phyloP scores from a whole-genome alignment of 129 eudicot genomes.

The Erigeron canadensis region DNA sequence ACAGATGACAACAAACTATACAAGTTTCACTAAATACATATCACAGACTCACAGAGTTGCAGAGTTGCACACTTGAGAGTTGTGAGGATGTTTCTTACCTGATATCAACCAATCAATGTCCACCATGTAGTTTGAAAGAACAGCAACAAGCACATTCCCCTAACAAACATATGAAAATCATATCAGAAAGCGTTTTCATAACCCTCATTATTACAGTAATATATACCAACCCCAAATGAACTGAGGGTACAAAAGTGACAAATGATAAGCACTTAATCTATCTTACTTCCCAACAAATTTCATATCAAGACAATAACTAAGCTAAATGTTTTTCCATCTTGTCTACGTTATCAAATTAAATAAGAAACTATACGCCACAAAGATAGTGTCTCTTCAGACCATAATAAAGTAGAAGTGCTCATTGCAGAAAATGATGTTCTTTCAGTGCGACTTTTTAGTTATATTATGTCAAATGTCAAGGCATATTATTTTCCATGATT shows the following conservation, averaged over 20 bases:
- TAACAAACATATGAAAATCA: slow-evolving; percentile 30
- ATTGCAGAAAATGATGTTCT: neutral
- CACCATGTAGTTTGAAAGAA: slow-evolving; percentile 98
- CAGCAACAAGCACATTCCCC: slow-evolving; percentile 87
- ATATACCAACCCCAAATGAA: neutral
- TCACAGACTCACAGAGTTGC: neutral
- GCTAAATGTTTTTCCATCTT: neutral
- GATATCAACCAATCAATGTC: slow-evolving; percentile 92
- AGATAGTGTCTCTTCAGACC: neutral
- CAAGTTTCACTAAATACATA: slow-evolving; percentile 11
- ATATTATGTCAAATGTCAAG: neutral
- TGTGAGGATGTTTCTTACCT: slow-evolving; percentile 49
- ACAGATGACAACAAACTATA: neutral
- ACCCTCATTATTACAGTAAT: neutral
- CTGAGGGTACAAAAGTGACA: neutral
- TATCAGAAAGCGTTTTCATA: slow-evolving; percentile 8
- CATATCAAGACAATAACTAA: neutral
- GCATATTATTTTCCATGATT: neutral
- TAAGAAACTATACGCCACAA: neutral
- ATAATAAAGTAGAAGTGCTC: neutral
- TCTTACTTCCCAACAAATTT: neutral
- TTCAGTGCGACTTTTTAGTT: neutral
- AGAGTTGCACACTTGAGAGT: neutral
- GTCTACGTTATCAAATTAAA: neutral
- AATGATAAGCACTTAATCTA: slow-evolving; percentile 1